Evolutionary conservation across 352 stramenopile species (phyloP).

Genomic region (Pythium guiyangense): DNA sequence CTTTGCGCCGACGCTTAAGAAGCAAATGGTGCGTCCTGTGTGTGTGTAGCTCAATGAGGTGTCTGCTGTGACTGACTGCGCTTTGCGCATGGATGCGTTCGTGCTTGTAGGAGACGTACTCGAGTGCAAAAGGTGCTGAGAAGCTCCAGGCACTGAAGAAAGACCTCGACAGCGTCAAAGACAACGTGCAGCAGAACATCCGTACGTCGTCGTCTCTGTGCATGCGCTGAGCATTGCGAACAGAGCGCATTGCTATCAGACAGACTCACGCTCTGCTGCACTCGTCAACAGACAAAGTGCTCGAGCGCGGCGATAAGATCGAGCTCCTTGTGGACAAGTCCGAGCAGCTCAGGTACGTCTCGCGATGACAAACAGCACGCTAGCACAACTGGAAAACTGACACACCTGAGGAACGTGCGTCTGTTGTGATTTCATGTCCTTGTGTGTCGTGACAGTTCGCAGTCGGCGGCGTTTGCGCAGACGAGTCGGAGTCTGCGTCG

Average conservation of each 20-base stretch:
- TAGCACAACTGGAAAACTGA: not conserved
- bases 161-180: slow-evolving; percentile 76
- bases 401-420: not conserved
- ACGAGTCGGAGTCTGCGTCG: slow-evolving; percentile 78
- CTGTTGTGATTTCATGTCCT: not conserved
- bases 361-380: not conserved
- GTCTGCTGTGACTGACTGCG: not conserved
- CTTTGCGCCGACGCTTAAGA: slow-evolving; percentile 79
- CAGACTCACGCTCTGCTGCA: not conserved
- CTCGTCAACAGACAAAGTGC: slow-evolving; percentile 50
- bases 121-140: slow-evolving; percentile 59
- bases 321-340: slow-evolving; percentile 85
- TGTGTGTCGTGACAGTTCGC: slow-evolving; percentile 33
- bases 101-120: slow-evolving; percentile 65
- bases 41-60: not conserved
- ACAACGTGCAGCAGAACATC: slow-evolving; percentile 81
- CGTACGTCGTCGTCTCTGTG: slow-evolving; percentile 27
- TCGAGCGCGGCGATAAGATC: slow-evolving; percentile 87
- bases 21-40: slow-evolving; percentile 58
- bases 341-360: slow-evolving; percentile 72
- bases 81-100: not conserved
- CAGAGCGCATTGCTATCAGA: not conserved
- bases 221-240: not conserved
- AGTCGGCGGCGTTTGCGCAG: slow-evolving; percentile 77
- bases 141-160: slow-evolving; percentile 81